Evolutionary conservation across 352 stramenopile genomes (phyloP), one percentile per base, ranked within the genome.

Genomic region (Phytophthora syringae): DNA sequence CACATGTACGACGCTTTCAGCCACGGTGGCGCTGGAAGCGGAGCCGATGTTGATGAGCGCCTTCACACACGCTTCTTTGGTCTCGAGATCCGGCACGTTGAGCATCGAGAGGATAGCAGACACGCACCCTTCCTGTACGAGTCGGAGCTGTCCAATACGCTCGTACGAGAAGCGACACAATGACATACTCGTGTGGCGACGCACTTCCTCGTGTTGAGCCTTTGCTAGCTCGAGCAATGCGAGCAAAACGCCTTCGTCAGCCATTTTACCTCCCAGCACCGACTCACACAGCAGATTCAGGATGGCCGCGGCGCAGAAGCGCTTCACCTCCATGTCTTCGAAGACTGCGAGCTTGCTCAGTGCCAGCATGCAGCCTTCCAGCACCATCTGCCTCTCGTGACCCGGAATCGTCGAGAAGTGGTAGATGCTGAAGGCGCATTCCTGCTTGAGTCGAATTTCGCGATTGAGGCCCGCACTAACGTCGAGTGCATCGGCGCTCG

Each of bases 71-170:
- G 86, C 81, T 54, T 94, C 86, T 54, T 93, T 94, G 1, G 86
- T 93, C 36, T 90, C 82, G n/a, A 77, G 65, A 42, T 94, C 86
- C 0, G 86, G 71, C 10, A 86, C 80, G 63, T 94, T 94, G 24
- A 94, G 74, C 86, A 94, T 93, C 13, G 84, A 93, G 15, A 94
- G 73, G 55, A 94, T 91, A 21, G 86, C 86, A 3, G 86, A 92
- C 15, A 92, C 85, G 21, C 84, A 93, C 4, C 86, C 86, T 74
- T 94, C 86, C 32, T 94, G 86, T 0, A 94, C 82, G 7, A 94
- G 76, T 25, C 81, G 81, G 2, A 90, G 67, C 39, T 94, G 86
- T 0, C 84, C 84, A 12, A 60, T 70, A 24, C 81, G 82, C 21
- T 92, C 84, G 58, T 94, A 93, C 6, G 86, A 93, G 40, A 94